Evolutionary conservation across 1,139 yeast genomes (phyloP).

Genomic region (Kurtzmaniella quercitrusa): DNA sequence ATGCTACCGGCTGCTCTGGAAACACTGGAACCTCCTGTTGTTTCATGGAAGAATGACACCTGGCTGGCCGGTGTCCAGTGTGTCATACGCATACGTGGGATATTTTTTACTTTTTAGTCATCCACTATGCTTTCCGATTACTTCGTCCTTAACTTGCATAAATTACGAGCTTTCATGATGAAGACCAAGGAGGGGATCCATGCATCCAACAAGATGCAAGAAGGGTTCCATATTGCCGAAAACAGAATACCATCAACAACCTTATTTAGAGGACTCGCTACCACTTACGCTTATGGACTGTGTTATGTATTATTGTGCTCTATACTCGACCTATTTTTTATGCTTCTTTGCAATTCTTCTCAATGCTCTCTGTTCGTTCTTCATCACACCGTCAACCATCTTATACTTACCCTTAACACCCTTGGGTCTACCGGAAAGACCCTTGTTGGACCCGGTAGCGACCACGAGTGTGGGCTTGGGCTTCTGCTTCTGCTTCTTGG

Average conservation of each 20-base stretch:
- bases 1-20: not conserved
- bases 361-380: conserved; percentile 94
- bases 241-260: not conserved
- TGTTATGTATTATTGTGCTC: not conserved
- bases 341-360: conserved; percentile 85
- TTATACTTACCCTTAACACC: conserved; percentile 97
- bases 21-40: no score
- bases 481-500: conserved; percentile 69
- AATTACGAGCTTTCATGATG: not conserved
- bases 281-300: not conserved
- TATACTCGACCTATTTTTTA: conserved; percentile 24
- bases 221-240: not conserved
- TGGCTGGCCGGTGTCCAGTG: not conserved
- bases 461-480: conserved; percentile 87
- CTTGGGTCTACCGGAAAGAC: conserved; percentile 91
- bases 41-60: not conserved
- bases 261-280: not conserved
- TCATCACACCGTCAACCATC: conserved; percentile 98
- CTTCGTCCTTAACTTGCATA: not conserved
- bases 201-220: no score
- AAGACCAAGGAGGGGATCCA: no score
- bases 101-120: not conserved
- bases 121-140: not conserved
- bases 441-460: conserved; percentile 83
- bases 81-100: not conserved